Conservation (phyloP, 495 filamentous ascomycete genomes). For the Aspergillus ostianus region DNA sequence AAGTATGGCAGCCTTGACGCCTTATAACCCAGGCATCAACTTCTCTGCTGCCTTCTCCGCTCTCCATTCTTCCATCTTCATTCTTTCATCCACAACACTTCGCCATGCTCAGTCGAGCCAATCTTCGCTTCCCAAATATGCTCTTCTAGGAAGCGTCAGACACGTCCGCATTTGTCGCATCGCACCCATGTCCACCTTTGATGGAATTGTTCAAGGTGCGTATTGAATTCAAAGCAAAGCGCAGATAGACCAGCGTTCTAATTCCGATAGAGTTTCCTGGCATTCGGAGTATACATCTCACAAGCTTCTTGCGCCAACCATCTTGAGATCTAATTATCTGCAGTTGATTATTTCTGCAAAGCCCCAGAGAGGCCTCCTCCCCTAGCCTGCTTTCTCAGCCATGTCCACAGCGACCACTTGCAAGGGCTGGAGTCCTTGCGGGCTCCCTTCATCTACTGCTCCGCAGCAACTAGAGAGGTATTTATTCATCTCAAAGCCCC, state of each 20-base stretch:
- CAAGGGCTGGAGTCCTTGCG: conserved; percentile 74
- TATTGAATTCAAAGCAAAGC: conserved; percentile 8
- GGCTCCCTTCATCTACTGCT: conserved; percentile 86
- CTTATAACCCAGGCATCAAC: conserved; percentile 2
- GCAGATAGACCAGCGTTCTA: conserved; percentile 12
- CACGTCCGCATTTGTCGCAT: not conserved
- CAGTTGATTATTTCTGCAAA: conserved; percentile 82
- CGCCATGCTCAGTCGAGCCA: not conserved
- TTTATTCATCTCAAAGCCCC: not conserved
- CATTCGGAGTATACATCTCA: conserved; percentile 31
- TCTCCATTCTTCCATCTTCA: not conserved
- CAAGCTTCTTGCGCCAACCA: not conserved
- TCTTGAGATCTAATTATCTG: conserved; percentile 1
- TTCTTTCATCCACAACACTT: not conserved
- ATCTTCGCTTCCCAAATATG: not conserved
- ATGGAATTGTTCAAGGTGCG: conserved; percentile 62
- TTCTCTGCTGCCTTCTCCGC: not conserved
- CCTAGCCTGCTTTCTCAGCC: conserved; percentile 84
- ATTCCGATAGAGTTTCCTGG: conserved; percentile 37
- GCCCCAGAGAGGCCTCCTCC: conserved; percentile 56
- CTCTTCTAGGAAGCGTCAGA: not conserved
- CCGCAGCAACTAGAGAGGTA: conserved; percentile 76
- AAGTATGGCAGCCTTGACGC: not conserved
- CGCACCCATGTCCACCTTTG: conserved; percentile 72
- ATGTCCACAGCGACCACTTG: conserved; percentile 92